Conservation (phyloP, 2,329 filamentous ascomycete species). For the Madurella fahalii region DNA sequence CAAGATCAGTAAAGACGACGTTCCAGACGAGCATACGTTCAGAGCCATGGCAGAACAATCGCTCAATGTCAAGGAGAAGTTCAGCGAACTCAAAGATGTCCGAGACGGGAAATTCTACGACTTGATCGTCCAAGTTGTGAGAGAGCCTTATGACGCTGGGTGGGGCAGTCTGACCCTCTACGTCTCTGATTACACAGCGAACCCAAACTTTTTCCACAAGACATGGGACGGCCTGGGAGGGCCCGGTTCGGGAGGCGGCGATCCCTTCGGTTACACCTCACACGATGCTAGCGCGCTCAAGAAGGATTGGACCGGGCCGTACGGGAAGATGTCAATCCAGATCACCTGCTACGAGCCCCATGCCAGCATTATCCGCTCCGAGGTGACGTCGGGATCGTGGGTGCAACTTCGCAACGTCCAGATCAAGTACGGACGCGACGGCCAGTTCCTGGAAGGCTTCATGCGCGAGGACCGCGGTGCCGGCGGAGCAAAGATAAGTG, state of each 20-base stretch:
- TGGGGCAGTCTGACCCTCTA: constrained; percentile 58
- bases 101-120: constrained; percentile 57
- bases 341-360: constrained; percentile 70
- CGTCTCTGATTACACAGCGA: constrained; percentile 78
- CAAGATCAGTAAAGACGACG: constrained; percentile 37
- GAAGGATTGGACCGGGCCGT: constrained; percentile 67
- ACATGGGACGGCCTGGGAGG: constrained; percentile 31
- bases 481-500: constrained; percentile 46
- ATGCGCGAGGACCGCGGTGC: constrained; percentile 57
- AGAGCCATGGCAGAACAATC: constrained; percentile 36
- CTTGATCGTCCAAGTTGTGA: constrained; percentile 66
- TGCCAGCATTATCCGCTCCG: constrained; percentile 50
- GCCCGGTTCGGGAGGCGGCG: constrained; percentile 28
- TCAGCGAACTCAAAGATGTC: constrained; percentile 62
- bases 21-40: constrained; percentile 46
- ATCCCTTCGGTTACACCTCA: constrained; percentile 47
- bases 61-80: constrained; percentile 50
- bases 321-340: constrained; percentile 66
- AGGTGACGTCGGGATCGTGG: constrained; percentile 57
- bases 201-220: constrained; percentile 58
- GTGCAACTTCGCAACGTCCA: constrained; percentile 69
- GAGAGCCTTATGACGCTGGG: constrained; percentile 38
- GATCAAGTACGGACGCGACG: constrained; percentile 54
- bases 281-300: constrained; percentile 4
- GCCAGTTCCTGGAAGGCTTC: constrained; percentile 63